These are phyloP conservation scores for Aspergillus steynii DNA, from an alignment of 495 filamentous ascomycete genomes.

Conservation along the genomic window DNA sequence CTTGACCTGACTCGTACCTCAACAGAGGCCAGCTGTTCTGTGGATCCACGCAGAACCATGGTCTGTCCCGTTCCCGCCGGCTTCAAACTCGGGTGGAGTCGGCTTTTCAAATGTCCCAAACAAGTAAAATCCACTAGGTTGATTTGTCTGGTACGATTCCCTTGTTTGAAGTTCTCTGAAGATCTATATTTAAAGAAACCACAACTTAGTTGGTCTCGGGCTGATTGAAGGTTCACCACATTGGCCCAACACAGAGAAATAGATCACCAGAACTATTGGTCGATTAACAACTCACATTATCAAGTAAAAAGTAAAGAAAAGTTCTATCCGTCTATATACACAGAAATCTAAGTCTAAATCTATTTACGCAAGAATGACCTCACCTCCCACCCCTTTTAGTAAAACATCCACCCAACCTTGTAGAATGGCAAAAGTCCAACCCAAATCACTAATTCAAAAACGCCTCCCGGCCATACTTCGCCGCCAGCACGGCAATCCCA, in stretches of 20 bases:
- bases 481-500: constrained; percentile 1
- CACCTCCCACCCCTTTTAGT: neutral
- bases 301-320: neutral
- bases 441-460: neutral
- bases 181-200: neutral
- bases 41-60: neutral
- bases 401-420: neutral
- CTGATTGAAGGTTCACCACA: neutral
- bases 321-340: neutral
- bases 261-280: no score
- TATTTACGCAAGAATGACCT: neutral
- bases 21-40: neutral
- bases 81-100: neutral
- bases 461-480: neutral
- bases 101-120: neutral
- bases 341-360: neutral
- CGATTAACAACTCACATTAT: no score
- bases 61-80: neutral
- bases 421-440: neutral
- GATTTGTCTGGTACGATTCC: neutral
- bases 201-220: neutral
- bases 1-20: neutral
- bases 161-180: neutral
- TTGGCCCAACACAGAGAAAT: no score
- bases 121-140: neutral